Evolutionary conservation across 2,329 filamentous ascomycete species (phyloP).

Genomic region (Bipolaris gigantea): DNA sequence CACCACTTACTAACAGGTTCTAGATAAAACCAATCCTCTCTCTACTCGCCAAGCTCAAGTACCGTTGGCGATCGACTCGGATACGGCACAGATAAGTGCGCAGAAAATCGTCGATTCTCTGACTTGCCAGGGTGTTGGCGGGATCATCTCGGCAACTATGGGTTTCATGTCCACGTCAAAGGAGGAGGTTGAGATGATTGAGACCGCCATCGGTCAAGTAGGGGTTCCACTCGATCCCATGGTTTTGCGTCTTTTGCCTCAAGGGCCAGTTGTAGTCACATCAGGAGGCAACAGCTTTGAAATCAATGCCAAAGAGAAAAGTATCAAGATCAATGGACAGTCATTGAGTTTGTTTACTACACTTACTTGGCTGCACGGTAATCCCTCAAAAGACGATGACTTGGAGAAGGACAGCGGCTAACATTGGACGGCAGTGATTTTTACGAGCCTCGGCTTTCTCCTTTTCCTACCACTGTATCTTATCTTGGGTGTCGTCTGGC

Average conservation of each 20-base stretch:
- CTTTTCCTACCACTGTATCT: slow-evolving; percentile 33
- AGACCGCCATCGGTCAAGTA: neutral
- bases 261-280: slow-evolving; percentile 26
- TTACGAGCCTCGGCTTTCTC: slow-evolving; percentile 29
- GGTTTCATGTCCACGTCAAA: slow-evolving; percentile 22
- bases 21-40: slow-evolving; percentile 19
- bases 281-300: slow-evolving; percentile 31
- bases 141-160: slow-evolving; percentile 23
- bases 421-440: slow-evolving; percentile 16
- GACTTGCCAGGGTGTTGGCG: slow-evolving; percentile 34
- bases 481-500: slow-evolving; percentile 28
- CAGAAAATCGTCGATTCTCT: slow-evolving; percentile 24
- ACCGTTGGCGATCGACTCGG: slow-evolving; percentile 24
- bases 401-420: neutral
- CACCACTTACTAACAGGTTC: neutral
- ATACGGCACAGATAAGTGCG: slow-evolving; percentile 20
- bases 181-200: slow-evolving; percentile 10
- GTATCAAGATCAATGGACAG: slow-evolving; percentile 29
- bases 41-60: slow-evolving; percentile 15
- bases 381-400: neutral
- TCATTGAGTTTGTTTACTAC: slow-evolving; percentile 20
- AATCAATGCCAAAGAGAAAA: slow-evolving; percentile 20
- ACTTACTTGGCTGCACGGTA: slow-evolving; percentile 31
- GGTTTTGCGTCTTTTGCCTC: slow-evolving; percentile 22
- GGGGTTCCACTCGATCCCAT: slow-evolving; percentile 21